Percentiles rank a stretch among this genome's conserved stretches.
These are phyloP conservation scores for Aspergillus hancockii DNA, from an alignment of 495 filamentous ascomycete species.

Conservation along the genomic window DNA sequence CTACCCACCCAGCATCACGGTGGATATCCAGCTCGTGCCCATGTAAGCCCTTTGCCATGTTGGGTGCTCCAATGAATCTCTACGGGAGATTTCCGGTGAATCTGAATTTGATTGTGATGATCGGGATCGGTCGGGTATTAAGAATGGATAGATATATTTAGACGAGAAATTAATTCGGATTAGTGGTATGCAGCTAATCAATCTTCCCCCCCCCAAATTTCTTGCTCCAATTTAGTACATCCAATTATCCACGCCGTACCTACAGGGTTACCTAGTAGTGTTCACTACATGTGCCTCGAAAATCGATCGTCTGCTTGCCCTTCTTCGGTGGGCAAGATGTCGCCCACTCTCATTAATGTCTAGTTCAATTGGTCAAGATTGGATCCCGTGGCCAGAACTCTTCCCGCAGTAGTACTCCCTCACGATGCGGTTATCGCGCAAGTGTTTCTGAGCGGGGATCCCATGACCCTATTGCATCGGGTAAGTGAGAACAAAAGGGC, in stretches of 20 bases:
- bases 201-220: not conserved
- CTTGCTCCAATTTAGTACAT: not conserved
- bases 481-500: not conserved
- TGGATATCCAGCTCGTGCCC: constrained; percentile 3
- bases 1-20: not conserved
- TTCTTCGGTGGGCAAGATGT: not conserved
- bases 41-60: not conserved
- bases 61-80: not conserved
- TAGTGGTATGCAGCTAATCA: not conserved
- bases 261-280: not conserved
- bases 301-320: not conserved
- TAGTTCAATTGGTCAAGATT: too few relatives aligned
- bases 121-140: not conserved
- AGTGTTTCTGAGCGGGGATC: not conserved
- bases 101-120: not conserved
- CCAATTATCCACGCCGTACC: not conserved
- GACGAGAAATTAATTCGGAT: not conserved
- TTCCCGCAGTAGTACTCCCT: not conserved
- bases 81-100: not conserved
- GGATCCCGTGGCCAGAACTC: too few relatives aligned
- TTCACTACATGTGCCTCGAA: not conserved
- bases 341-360: too few relatives aligned
- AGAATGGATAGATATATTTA: not conserved
- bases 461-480: not conserved
- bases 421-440: constrained; percentile 3